Percentiles rank a stretch among this genome's conserved stretches.
Conservation (phyloP, 73 alveolate species). For the Paraurostyla sp. region DNA sequence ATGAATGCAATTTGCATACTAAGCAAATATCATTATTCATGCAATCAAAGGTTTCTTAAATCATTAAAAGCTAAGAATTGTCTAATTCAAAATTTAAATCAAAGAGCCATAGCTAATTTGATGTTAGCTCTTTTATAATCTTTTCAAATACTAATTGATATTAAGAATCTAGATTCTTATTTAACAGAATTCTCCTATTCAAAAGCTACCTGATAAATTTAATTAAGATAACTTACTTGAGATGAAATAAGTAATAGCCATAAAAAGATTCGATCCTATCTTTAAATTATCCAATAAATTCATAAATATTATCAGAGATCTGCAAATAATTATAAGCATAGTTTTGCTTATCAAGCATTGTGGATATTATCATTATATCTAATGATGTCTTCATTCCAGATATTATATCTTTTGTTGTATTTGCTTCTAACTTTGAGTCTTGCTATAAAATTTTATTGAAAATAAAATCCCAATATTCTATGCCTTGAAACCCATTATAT, state of each 20-base stretch:
- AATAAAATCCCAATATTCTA: not conserved
- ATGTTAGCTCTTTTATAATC: too few species aligned
- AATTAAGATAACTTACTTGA: not conserved
- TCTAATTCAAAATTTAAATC: not conserved
- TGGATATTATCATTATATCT: not conserved
- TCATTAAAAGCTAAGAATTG: not conserved
- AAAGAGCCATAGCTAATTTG: too few species aligned
- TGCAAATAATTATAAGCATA: not conserved
- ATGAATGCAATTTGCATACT: not conserved
- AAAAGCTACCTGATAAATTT: not conserved
- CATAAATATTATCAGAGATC: not conserved
- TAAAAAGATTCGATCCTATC: not conserved
- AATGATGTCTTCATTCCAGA: not conserved
- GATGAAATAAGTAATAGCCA: not conserved
- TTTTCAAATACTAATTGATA: too few species aligned
- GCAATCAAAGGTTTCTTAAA: not conserved
- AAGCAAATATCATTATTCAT: not conserved
- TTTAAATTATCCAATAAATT: not conserved
- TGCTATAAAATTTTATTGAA: not conserved
- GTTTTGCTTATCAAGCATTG: not conserved
- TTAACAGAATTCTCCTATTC: not conserved
- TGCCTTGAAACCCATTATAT: not conserved
- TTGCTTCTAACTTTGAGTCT: not conserved
- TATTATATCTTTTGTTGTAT: not conserved
- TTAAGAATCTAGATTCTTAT: not conserved